A percentile compares a stretch with the other conserved stretches of the same genome.
Evolutionary conservation across 129 eudicot species (phyloP).

Genomic region (Escallonia herrerae): DNA sequence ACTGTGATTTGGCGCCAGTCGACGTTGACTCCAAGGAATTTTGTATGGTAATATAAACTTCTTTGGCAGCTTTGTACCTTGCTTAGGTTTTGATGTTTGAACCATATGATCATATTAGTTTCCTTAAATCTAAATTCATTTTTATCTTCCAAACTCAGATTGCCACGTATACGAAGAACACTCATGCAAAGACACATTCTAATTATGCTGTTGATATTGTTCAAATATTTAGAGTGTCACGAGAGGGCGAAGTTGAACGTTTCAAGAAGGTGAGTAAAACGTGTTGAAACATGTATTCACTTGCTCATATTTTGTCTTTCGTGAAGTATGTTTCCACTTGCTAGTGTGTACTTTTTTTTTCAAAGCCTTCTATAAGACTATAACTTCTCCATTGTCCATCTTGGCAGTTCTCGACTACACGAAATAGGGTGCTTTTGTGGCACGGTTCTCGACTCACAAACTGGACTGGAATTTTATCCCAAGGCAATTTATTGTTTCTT

Average conservation of each 20-base stretch:
- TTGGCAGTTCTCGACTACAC: slow-evolving; percentile 56
- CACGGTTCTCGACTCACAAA: slow-evolving; percentile 96
- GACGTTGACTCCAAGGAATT: slow-evolving; percentile 66
- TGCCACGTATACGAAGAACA: slow-evolving; percentile 73
- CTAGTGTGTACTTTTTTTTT: too few species aligned
- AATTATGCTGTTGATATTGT: slow-evolving; percentile 57
- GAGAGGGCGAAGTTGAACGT: slow-evolving; percentile 78
- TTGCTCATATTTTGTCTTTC: too few species aligned
- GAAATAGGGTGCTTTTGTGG: slow-evolving; percentile 96
- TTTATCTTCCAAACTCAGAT: slow-evolving; percentile 34
- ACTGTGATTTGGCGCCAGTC: slow-evolving; percentile 64
- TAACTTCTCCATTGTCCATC: slow-evolving; percentile 2
- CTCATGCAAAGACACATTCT: slow-evolving; percentile 90
- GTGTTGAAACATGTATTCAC: not conserved
- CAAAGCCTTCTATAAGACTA: not conserved
- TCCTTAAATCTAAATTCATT: slow-evolving; percentile 1
- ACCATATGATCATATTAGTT: not conserved
- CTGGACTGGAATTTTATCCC: slow-evolving; percentile 94
- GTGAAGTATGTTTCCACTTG: too few species aligned
- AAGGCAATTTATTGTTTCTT: slow-evolving; percentile 36
- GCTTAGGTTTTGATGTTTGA: not conserved
- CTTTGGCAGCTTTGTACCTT: slow-evolving; percentile 2
- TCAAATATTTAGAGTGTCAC: slow-evolving; percentile 79
- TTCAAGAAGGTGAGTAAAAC: slow-evolving; percentile 55
- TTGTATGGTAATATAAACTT: slow-evolving; percentile 41